phyloP scores from a whole-genome alignment of 306 rosid genomes.

The Cucurbita moschata region DNA sequence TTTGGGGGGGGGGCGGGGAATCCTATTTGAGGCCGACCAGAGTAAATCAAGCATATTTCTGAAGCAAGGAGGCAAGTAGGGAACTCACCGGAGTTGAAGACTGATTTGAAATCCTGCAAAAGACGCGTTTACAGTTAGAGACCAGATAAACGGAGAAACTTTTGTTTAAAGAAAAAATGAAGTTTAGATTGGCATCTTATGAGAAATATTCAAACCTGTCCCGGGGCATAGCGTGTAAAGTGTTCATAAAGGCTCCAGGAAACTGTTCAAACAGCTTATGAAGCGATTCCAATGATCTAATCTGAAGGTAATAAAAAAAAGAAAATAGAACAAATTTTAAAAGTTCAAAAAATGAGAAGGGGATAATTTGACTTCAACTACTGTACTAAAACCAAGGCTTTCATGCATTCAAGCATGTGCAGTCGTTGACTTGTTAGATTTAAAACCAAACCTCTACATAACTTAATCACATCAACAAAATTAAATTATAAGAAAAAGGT shows the following conservation, averaged over 20 bases:
- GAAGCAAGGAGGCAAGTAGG: not conserved
- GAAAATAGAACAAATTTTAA: not conserved
- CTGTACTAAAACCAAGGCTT: not conserved
- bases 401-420: not conserved
- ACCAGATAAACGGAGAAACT: not conserved
- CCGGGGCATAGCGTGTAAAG: conserved; percentile 42
- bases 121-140: not conserved
- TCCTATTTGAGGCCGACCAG: not conserved
- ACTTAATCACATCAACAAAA: not conserved
- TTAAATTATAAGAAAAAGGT: not conserved
- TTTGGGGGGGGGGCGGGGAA: no score
- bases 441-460: not conserved
- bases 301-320: conserved; percentile 32
- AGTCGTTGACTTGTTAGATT: not conserved
- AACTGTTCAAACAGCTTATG: conserved; percentile 77
- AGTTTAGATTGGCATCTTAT: not conserved
- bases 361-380: not conserved
- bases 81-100: conserved; percentile 47
- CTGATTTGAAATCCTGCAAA: conserved; percentile 41
- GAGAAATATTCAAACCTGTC: conserved; percentile 32
- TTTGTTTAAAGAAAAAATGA: not conserved
- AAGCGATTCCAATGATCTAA: conserved; percentile 80
- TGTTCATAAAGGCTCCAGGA: conserved; percentile 78
- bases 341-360: not conserved
- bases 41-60: not conserved